Evolutionary conservation across 1,139 yeast genomes (phyloP).

Genomic region (Blastobotrys ciferrii): DNA sequence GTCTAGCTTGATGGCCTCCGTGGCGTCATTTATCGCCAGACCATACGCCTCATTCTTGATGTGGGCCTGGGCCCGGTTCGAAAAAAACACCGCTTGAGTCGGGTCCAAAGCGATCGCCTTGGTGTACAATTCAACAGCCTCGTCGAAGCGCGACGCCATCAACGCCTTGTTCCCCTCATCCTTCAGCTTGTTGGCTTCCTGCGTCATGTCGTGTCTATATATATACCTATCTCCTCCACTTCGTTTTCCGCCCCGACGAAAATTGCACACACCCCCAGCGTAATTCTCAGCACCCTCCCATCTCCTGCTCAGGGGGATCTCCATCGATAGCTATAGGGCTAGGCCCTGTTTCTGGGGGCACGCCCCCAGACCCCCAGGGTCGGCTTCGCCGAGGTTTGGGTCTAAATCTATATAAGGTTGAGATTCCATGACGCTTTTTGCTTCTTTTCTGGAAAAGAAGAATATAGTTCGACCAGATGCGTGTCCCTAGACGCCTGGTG

Average conservation of each 20-base stretch:
- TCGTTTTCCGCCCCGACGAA: background rate
- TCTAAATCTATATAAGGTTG: no score
- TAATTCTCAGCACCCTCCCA: background rate
- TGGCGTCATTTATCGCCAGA: conserved; percentile 74
- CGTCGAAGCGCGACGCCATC: conserved; percentile 57
- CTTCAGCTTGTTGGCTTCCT: conserved; percentile 41
- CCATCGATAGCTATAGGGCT: background rate
- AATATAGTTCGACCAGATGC: no score
- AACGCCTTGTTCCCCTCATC: conserved; percentile 73
- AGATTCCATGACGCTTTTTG: no score
- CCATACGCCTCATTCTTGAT: conserved; percentile 86
- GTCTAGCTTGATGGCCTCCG: conserved; percentile 66
- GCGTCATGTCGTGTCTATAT: background rate
- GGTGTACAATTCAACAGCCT: conserved; percentile 71
- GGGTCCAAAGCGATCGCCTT: conserved; percentile 72
- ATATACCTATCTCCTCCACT: background rate
- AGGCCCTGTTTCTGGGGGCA: background rate
- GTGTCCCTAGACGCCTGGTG: no score
- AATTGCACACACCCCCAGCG: background rate
- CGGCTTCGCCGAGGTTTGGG: no score
- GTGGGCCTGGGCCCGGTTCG: conserved; percentile 90
- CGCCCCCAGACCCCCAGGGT: no score
- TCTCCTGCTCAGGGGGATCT: background rate
- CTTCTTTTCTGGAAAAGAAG: no score
- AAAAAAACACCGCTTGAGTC: conserved; percentile 67